phyloP scores from a whole-genome alignment of 1,284 basidiomycete genomes.

The Prillingera fragicola region DNA sequence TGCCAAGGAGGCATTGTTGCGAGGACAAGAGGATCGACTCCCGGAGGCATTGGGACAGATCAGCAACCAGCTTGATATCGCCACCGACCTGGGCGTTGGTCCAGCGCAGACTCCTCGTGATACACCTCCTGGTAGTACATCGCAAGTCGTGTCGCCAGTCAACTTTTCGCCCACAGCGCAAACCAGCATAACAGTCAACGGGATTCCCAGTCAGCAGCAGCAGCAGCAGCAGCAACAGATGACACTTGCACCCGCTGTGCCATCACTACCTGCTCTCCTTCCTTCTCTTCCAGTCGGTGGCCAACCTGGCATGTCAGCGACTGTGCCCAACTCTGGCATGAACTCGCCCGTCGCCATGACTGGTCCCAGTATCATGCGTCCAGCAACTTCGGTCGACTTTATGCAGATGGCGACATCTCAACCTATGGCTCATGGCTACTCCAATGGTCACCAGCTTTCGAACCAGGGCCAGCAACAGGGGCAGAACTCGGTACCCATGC shows the following conservation, averaged over 20 bases:
- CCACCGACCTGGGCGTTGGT: conserved; percentile 36
- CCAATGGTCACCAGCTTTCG: conserved; percentile 41
- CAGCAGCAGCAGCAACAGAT: conserved; percentile 1
- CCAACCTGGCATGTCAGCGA: conserved; percentile 1
- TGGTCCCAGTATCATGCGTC: conserved; percentile 5
- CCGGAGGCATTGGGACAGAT: conserved; percentile 36
- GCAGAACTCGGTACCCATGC: conserved; percentile 4
- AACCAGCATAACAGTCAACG: conserved; percentile 1
- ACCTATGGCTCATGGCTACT: conserved; percentile 17
- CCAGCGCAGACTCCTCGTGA: conserved; percentile 34
- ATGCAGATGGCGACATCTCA: neutral
- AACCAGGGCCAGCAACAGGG: conserved; percentile 30
- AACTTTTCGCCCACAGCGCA: conserved; percentile 16
- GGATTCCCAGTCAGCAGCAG: neutral
- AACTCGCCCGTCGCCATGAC: conserved; percentile 8
- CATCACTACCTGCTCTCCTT: conserved; percentile 13
- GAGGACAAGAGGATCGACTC: conserved; percentile 32
- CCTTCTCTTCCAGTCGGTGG: conserved; percentile 34
- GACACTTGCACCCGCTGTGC: neutral
- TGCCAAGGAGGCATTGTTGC: conserved; percentile 36
- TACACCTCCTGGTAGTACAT: conserved; percentile 16
- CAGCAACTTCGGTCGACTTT: conserved; percentile 4
- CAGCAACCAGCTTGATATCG: conserved; percentile 39
- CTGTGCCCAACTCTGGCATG: conserved; percentile 1
- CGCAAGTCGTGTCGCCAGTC: conserved; percentile 31